Evolutionary conservation across 805 yeast species (phyloP), one percentile per base, ranked within the genome.

Genomic region (Metschnikowia santaceciliae): DNA sequence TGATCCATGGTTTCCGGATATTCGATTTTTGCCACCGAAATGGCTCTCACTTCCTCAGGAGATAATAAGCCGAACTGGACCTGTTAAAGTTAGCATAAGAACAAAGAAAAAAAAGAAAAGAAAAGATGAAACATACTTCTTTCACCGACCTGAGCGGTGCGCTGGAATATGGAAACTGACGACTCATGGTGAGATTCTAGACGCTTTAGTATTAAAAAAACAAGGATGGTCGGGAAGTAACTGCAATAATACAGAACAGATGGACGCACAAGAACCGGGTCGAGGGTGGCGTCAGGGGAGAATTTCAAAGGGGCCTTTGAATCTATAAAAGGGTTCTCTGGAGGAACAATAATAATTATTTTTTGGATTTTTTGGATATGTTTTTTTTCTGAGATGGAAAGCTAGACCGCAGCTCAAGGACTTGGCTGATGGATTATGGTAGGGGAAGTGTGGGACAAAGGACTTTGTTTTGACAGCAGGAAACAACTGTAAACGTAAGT

Each of bases 1-100:
- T 91, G 97, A 70, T 94, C 99, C 96, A 94, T 94, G n/a, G 97
- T 94, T 72, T 94, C 99, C 20, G 99, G 99, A 65, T 88, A 94
- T 71, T 92, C 97, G 64, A 94, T 90, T 67, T 94, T 94, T 40
- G 97, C 98, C 53, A 95, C 99, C 55, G 97, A 89, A 59, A 94
- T 91, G 46, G 98, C 97, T 71, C 97, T 87, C 35, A 69, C 69
- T 77, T 94, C 99, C 75, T 94, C 99, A 26, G 99, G 99, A 32
- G 98, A 90, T 56, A 94, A 82, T 63, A 94, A 83, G 56, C 99
- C 99, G 77, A 94, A 95, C 77, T 94, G 99, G 67, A 91, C 83
- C 86, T 82, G 60, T 42, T 42, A 38, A 22, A 32, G 65, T 60
- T 60, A 61, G 63, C 60, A 61, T 23, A 17, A 39, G 40, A 33